Conservation (phyloP, 768 basidiomycete genomes). For the Boletus rufocinnamomeus region DNA sequence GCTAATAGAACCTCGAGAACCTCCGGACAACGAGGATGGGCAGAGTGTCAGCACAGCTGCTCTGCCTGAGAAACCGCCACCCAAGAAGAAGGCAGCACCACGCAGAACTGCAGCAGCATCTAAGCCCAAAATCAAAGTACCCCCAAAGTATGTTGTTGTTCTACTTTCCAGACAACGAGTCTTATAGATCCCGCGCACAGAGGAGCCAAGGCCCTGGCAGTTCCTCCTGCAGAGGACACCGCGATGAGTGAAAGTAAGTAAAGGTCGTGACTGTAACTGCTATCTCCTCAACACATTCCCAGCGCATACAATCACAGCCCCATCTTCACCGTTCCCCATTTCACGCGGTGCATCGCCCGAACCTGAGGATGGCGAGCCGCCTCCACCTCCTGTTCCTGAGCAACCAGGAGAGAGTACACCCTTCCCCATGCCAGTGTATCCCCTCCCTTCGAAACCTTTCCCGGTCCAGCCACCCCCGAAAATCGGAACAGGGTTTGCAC, state of each 20-base stretch:
- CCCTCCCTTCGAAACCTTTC: constrained; percentile 81
- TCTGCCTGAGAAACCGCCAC: constrained; percentile 39
- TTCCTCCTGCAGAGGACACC: constrained; percentile 49
- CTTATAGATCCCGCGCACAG: constrained; percentile 30
- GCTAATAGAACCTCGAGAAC: constrained; percentile 34
- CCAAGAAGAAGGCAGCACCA: constrained; percentile 50
- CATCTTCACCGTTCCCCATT: constrained; percentile 62
- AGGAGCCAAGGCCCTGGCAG: constrained; percentile 28
- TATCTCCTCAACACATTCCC: constrained; percentile 11
- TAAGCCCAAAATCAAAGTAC: constrained; percentile 36
- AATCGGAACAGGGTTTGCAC: constrained; percentile 73
- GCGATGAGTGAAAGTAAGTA: constrained; percentile 62
- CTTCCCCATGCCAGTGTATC: constrained; percentile 61
- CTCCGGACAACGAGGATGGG: constrained; percentile 23
- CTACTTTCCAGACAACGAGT: neutral
- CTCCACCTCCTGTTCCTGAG: constrained; percentile 33
- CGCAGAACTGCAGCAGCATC: constrained; percentile 44
- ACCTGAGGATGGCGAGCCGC: constrained; percentile 41
- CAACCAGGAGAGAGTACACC: constrained; percentile 52
- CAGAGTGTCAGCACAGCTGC: constrained; percentile 18
- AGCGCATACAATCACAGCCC: constrained; percentile 70
- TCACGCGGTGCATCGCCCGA: constrained; percentile 48
- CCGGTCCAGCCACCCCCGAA: constrained; percentile 78
- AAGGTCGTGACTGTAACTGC: constrained; percentile 2
- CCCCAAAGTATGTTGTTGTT: constrained; percentile 31